Conservation (phyloP, 2,329 filamentous ascomycete species). For the Hymenoscyphus occultus region DNA sequence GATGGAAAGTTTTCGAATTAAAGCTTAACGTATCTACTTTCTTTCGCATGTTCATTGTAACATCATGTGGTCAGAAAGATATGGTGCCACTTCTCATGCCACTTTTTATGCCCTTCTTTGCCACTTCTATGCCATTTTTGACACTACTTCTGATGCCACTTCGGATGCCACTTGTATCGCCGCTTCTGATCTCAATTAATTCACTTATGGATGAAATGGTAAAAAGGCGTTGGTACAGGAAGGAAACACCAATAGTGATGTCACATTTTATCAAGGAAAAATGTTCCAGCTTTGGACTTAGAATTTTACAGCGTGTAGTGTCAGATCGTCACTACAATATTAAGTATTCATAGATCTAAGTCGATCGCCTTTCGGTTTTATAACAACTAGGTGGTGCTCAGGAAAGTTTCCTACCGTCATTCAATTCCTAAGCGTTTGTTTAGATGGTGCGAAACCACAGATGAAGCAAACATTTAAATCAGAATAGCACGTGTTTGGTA, state of each 20-base stretch:
- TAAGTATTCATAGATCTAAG: conserved; percentile 49
- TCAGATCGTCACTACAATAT: conserved; percentile 43
- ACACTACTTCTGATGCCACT: too few species aligned
- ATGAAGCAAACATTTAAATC: conserved; percentile 38
- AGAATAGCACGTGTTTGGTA: conserved; percentile 37
- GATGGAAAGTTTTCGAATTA: too few species aligned
- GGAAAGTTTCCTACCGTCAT: conserved; percentile 37
- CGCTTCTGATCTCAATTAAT: conserved; percentile 41
- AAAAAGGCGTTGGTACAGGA: too few species aligned
- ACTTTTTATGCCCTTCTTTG: too few species aligned
- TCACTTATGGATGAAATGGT: too few species aligned
- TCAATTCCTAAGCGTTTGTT: conserved; percentile 42
- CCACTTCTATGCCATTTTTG: too few species aligned
- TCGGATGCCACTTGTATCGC: conserved; percentile 30
- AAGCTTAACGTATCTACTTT: too few species aligned
- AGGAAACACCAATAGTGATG: too few species aligned
- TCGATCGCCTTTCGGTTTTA: conserved; percentile 40
- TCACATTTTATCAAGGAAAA: too few species aligned
- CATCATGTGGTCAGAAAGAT: too few species aligned
- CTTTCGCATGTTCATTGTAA: too few species aligned
- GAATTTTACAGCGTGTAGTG: conserved; percentile 25
- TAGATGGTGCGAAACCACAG: conserved; percentile 46
- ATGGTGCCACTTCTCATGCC: too few species aligned
- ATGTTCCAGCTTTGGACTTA: background rate
- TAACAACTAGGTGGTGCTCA: conserved; percentile 41